Conservation (phyloP, 495 filamentous ascomycete species). For the Hypoxylon fuscum region DNA sequence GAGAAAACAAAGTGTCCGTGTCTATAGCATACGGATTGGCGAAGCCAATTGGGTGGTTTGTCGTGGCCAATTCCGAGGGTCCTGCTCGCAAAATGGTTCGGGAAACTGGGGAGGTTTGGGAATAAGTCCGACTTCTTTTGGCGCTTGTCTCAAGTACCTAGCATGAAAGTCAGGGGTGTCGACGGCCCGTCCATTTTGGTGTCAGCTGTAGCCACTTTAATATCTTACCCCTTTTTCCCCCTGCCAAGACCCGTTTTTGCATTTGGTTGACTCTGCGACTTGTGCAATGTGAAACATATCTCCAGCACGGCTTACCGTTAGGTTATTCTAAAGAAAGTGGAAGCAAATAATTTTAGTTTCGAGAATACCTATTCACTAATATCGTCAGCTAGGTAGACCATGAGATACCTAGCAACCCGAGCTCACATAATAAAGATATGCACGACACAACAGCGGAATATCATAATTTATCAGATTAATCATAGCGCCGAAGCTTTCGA, state of each 20-base stretch:
- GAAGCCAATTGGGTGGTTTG: conserved; percentile 5
- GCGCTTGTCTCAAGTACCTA: conserved; percentile 12
- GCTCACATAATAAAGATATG: too few species aligned
- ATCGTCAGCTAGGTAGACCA: too few species aligned
- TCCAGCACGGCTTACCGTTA: neutral
- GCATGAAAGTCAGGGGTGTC: conserved; percentile 9
- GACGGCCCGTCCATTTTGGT: conserved; percentile 13
- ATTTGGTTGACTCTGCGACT: neutral
- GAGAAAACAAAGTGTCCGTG: conserved; percentile 12
- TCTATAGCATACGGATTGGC: conserved; percentile 32
- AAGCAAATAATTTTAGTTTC: too few species aligned
- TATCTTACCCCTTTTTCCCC: conserved; percentile 26
- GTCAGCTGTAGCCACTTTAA: conserved; percentile 14
- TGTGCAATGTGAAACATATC: neutral
- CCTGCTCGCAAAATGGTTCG: conserved; percentile 10
- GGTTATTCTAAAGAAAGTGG: neutral
- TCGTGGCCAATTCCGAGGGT: conserved; percentile 18
- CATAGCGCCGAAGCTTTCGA: too few species aligned
- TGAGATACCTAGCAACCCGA: too few species aligned
- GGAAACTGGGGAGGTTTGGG: too few species aligned
- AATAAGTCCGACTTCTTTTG: conserved; percentile 10
- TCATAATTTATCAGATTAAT: too few species aligned
- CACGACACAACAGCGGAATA: too few species aligned
- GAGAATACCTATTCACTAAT: too few species aligned
- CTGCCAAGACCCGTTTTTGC: conserved; percentile 3